Percentiles rank a stretch among this genome's conserved stretches.
Conservation (phyloP, 192 early-diverging fungal genomes). For the Coemansia sp. region DNA sequence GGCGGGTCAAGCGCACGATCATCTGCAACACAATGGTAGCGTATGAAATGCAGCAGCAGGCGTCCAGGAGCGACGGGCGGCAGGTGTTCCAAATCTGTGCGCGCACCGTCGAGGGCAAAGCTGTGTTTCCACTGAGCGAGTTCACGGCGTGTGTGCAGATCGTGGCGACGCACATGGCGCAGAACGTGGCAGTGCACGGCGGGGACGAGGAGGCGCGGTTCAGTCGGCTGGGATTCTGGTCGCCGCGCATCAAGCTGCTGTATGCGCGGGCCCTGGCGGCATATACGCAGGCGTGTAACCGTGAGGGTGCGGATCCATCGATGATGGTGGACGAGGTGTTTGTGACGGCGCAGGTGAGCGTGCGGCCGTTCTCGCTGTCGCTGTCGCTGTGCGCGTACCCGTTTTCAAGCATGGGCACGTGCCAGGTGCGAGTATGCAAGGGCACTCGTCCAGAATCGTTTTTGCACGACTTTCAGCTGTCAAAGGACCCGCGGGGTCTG, state of each 20-base stretch:
- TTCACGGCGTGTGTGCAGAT: constrained; percentile 27
- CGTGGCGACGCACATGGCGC: constrained; percentile 33
- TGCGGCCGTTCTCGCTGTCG: constrained; percentile 25
- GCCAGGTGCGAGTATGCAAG: constrained; percentile 37
- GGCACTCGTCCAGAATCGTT: constrained; percentile 29
- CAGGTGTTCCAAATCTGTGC: constrained; percentile 35
- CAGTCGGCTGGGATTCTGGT: constrained; percentile 33
- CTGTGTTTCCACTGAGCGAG: constrained; percentile 17
- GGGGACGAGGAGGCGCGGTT: constrained; percentile 26
- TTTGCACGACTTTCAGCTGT: constrained; percentile 29
- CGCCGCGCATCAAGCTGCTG: constrained; percentile 35
- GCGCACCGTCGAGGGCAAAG: constrained; percentile 25
- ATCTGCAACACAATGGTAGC: constrained; percentile 34
- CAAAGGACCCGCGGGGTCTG: constrained; percentile 28
- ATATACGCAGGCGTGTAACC: constrained; percentile 12
- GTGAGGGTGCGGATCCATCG: constrained; percentile 16
- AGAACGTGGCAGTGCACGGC: constrained; percentile 23
- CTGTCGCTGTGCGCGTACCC: constrained; percentile 30
- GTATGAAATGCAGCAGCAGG: constrained; percentile 35
- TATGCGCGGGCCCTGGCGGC: constrained; percentile 17
- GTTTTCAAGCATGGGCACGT: constrained; percentile 33
- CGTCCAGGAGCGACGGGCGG: constrained; percentile 12
- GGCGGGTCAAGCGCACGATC: constrained; percentile 30
- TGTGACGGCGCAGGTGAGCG: constrained; percentile 28
- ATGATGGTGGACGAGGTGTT: constrained; percentile 36